phyloP scores from a whole-genome alignment of 768 basidiomycete species.

The Rhodosporidiobolus odoratus region DNA sequence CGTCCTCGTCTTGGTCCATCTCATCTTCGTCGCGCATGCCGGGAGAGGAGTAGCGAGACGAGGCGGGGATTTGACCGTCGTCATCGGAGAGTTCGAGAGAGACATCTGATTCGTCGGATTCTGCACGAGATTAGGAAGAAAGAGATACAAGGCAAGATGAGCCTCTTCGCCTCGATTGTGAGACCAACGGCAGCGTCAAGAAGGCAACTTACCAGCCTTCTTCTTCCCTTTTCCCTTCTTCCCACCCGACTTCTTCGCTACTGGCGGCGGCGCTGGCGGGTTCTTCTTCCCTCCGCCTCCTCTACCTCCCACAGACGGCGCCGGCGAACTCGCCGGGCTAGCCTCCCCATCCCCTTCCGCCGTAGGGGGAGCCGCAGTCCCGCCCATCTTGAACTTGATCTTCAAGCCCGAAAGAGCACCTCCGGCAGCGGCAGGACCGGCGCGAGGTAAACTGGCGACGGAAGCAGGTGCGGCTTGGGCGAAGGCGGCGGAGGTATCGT shows the following conservation, averaged over 20 bases:
- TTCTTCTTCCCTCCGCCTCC: not conserved
- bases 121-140: not conserved
- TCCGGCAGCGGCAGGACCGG: not conserved
- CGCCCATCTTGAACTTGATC: constrained; percentile 37
- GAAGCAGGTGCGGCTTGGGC: not conserved
- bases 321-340: not conserved
- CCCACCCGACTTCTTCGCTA: not conserved
- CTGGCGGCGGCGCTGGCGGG: not conserved
- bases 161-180: no score
- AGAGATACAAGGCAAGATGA: not conserved
- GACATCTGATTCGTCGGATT: constrained; percentile 19
- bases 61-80: not conserved
- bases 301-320: not conserved
- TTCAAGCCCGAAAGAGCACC: constrained; percentile 14
- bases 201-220: constrained; percentile 16
- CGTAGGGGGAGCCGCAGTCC: not conserved
- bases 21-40: not conserved
- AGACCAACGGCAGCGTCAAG: not conserved
- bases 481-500: not conserved
- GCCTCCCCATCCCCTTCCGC: not conserved
- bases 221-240: constrained; percentile 32
- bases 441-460: not conserved
- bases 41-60: not conserved
- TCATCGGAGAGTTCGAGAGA: constrained; percentile 12
- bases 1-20: constrained; percentile 20